Conservation (phyloP, 2,329 filamentous ascomycete genomes). For the Aspergillus aculeatus region DNA sequence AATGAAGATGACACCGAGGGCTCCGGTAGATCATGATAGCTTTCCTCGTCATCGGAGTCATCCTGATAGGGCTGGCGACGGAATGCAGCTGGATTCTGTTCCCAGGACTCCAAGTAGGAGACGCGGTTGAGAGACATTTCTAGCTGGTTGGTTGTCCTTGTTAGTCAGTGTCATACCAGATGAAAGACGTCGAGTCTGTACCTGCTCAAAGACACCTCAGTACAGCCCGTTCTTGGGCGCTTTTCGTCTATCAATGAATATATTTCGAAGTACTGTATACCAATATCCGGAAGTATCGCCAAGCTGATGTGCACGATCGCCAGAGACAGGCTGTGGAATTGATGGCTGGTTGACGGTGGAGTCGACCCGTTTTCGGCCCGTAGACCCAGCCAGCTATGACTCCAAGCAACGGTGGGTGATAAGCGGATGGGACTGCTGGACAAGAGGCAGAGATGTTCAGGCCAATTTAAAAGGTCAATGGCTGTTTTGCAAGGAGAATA, state of each 20-base stretch:
- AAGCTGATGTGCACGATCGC: neutral
- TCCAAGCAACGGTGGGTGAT: neutral
- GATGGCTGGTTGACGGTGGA: slow-evolving; percentile 7
- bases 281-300: too few species aligned
- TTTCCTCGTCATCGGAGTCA: slow-evolving; percentile 28
- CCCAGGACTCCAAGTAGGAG: slow-evolving; percentile 46
- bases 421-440: neutral
- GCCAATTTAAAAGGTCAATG: neutral
- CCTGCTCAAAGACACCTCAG: neutral
- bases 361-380: slow-evolving; percentile 9
- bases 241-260: neutral
- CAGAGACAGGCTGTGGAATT: neutral
- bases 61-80: slow-evolving; percentile 24
- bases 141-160: slow-evolving; percentile 6
- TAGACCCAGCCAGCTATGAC: slow-evolving; percentile 2
- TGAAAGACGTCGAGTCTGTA: neutral
- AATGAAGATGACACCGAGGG: slow-evolving; percentile 35
- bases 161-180: neutral
- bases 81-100: slow-evolving; percentile 33
- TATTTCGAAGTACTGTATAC: neutral
- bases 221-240: neutral
- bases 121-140: slow-evolving; percentile 45
- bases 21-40: slow-evolving; percentile 33
- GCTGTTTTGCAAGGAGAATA: neutral
- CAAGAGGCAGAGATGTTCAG: neutral